Conservation (phyloP, 176 grass and related monocot genomes). For the Tuctoria greenei region DNA sequence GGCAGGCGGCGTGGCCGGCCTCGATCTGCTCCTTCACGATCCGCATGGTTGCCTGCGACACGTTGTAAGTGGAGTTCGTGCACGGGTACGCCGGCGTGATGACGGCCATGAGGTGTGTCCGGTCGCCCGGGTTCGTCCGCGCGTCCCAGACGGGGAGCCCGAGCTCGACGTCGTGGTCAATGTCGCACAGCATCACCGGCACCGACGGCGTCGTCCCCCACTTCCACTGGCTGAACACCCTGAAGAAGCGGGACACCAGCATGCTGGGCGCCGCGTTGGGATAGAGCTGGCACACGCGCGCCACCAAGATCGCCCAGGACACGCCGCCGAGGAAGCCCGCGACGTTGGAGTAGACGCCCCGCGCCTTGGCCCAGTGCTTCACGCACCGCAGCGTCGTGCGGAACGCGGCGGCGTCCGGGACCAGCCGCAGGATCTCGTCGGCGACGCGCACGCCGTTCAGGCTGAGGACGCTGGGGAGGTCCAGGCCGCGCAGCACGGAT, state of each 20-base stretch:
- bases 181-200: constrained; percentile 60
- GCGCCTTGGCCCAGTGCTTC: constrained; percentile 76
- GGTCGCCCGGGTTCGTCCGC: constrained; percentile 55
- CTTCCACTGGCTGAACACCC: constrained; percentile 59
- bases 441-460: constrained; percentile 81
- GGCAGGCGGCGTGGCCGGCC: constrained; percentile 50
- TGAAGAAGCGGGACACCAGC: constrained; percentile 77
- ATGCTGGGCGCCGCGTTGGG: constrained; percentile 72
- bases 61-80: constrained; percentile 79
- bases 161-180: constrained; percentile 54
- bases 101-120: constrained; percentile 69
- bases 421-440: constrained; percentile 64
- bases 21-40: constrained; percentile 69
- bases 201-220: constrained; percentile 51
- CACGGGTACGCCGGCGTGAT: constrained; percentile 81
- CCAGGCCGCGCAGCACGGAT: constrained; percentile 56
- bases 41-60: constrained; percentile 62
- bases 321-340: constrained; percentile 84
- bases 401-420: constrained; percentile 72
- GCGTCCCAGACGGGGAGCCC: constrained; percentile 77
- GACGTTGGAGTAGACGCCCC: constrained; percentile 80
- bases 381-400: constrained; percentile 66
- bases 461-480: constrained; percentile 60
- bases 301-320: constrained; percentile 78
- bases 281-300: constrained; percentile 74